These are phyloP conservation scores for Purpureocillium takamizusanense DNA, from an alignment of 2,329 filamentous ascomycete species.

Conservation along the genomic window DNA sequence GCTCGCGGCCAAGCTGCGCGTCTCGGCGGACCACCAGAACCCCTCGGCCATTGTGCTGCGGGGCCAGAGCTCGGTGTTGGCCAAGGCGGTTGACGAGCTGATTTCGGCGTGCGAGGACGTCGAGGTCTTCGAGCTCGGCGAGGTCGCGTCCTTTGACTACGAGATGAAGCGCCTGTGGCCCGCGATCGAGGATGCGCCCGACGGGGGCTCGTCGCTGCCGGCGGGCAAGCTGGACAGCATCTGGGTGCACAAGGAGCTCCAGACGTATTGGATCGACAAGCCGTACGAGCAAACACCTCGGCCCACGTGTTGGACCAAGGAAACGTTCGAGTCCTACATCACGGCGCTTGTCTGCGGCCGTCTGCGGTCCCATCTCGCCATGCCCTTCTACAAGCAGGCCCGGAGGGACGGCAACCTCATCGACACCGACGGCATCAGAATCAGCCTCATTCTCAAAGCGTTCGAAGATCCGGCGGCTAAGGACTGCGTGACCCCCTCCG, in stretches of 20 bases:
- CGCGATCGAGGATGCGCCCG: slow-evolving; percentile 16
- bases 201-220: slow-evolving; percentile 13
- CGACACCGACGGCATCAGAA: slow-evolving; percentile 28
- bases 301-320: slow-evolving; percentile 31
- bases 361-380: slow-evolving; percentile 21
- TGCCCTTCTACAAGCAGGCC: slow-evolving; percentile 24
- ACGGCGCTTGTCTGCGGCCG: slow-evolving; percentile 28
- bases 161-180: slow-evolving; percentile 26
- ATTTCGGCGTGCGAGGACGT: slow-evolving; percentile 18
- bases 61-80: slow-evolving; percentile 19
- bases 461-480: slow-evolving; percentile 27
- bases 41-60: slow-evolving; percentile 22
- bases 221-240: slow-evolving; percentile 15
- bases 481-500: slow-evolving; percentile 24
- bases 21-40: slow-evolving; percentile 20
- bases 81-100: slow-evolving; percentile 24
- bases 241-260: slow-evolving; percentile 25
- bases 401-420: slow-evolving; percentile 16
- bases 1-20: slow-evolving; percentile 20
- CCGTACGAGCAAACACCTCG: slow-evolving; percentile 29
- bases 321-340: slow-evolving; percentile 33
- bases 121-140: slow-evolving; percentile 26
- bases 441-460: slow-evolving; percentile 26
- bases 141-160: slow-evolving; percentile 24
- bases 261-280: slow-evolving; percentile 18